Evolutionary conservation across 1,284 basidiomycete species (phyloP), one percentile per base, ranked within the genome.

Genomic region (Trichosporon inkin): DNA sequence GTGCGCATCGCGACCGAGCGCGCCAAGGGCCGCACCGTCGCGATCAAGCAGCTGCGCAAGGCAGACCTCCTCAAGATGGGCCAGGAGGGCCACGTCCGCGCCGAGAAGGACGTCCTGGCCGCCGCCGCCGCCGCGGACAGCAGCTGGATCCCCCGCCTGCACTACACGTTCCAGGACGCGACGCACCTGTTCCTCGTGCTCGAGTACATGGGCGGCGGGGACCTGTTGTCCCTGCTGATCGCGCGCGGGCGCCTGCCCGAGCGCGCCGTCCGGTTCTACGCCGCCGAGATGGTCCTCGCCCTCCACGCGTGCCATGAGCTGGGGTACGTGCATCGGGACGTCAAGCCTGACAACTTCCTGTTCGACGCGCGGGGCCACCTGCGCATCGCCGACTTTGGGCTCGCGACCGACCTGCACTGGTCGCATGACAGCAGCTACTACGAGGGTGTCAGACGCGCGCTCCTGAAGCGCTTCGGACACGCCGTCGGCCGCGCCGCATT

Each of bases 21-120:
- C 69, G 82, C 84, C 22, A 86, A 86, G 13, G 89, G 89, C 19
- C 84, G 87, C 67, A 80, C 98, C 47, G 96, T 88, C 71, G 93
- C 93, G 51, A 97, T 99, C 92, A 99, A 98, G 79, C 90, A 95
- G 89, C 82, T 96, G 70, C 86, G 93, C 57, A 99, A 98, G 81
- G 87, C 87, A 60, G 94, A 97, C 76, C 97, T 98, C 92, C 83
- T 98, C 68, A 87, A 90, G 53, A 95, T 95, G 80, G 92, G 91
- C n/a, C 95, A 98, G 79, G 94, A 98, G 81, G 94, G 93, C 14
- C 76, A 78, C 60, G 73, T 79, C 17, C 72, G 73, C 49, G 77
- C 78, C 19, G 77, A 79, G 57, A 77, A 76, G 54, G 76, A 78
- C 54, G 56, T 79, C 5, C 66, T 79, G 10, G 72, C 72, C 1